These are phyloP conservation scores for Begonia peltatifolia DNA, from an alignment of 306 rosid genomes.

Conservation along the genomic window DNA sequence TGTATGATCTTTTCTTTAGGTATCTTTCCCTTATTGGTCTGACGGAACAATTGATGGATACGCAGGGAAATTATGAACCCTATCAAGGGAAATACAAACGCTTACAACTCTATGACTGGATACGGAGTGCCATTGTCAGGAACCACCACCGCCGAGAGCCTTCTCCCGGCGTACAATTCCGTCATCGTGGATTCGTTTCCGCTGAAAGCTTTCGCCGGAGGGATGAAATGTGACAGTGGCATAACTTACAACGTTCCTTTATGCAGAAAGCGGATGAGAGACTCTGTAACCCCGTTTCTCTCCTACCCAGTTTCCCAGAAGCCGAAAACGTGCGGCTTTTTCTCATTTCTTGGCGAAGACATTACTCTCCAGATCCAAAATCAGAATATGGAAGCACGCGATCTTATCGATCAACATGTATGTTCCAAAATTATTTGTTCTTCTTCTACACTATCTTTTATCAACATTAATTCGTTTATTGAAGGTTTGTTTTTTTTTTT, in stretches of 20 bases:
- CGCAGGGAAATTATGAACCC: conserved; percentile 51
- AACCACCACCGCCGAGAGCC: conserved; percentile 22
- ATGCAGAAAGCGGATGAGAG: conserved; percentile 56
- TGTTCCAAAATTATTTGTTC: background rate
- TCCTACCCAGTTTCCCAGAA: conserved; percentile 13
- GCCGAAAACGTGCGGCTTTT: conserved; percentile 24
- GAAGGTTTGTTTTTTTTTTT: background rate
- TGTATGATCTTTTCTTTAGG: background rate
- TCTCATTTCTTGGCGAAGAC: conserved; percentile 79
- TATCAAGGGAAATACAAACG: conserved; percentile 19
- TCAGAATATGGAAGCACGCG: conserved; percentile 56
- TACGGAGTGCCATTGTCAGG: conserved; percentile 42
- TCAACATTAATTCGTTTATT: background rate
- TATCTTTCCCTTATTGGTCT: background rate
- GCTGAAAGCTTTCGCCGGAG: conserved; percentile 9
- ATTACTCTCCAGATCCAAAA: conserved; percentile 52
- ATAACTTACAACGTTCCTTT: conserved; percentile 33
- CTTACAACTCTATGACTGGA: conserved; percentile 26
- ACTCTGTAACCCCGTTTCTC: conserved; percentile 14
- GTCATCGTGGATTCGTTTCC: conserved; percentile 23
- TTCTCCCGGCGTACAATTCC: conserved; percentile 31
- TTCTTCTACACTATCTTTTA: background rate
- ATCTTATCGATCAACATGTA: conserved; percentile 49
- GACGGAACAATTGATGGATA: background rate
- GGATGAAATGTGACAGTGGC: conserved; percentile 55